phyloP scores from a whole-genome alignment of 202 grass and related monocot genomes.

The Miscanthus sacchariflorus region DNA sequence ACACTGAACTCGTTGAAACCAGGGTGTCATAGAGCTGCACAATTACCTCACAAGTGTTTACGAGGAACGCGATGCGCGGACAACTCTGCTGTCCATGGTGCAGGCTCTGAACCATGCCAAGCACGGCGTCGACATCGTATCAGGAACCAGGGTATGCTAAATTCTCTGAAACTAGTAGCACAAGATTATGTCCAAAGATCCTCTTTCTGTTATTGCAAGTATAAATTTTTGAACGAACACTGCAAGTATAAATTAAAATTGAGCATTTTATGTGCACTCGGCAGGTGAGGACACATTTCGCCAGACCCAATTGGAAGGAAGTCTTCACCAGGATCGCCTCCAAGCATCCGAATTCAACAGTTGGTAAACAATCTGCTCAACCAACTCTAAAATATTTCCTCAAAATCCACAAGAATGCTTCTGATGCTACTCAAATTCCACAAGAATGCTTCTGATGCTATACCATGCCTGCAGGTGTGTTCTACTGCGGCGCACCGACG shows the following conservation, averaged over 20 bases:
- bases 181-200: not conserved
- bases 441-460: not conserved
- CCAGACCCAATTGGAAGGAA: constrained; percentile 97
- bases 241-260: not conserved
- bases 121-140: constrained; percentile 93
- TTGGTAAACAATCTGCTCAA: constrained; percentile 61
- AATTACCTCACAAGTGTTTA: constrained; percentile 98
- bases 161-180: not conserved
- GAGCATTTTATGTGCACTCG: constrained; percentile 1
- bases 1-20: constrained; percentile 34
- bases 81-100: constrained; percentile 97
- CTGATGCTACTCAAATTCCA: constrained; percentile 2
- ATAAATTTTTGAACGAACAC: not conserved
- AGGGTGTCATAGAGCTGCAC: constrained; percentile 98
- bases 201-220: not conserved
- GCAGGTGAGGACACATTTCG: constrained; percentile 99
- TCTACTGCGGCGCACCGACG: constrained; percentile 91
- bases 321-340: constrained; percentile 88
- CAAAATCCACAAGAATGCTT: constrained; percentile 9
- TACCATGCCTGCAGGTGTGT: constrained; percentile 66
- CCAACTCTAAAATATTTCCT: not conserved
- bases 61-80: constrained; percentile 95
- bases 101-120: constrained; percentile 99
- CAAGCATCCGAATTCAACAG: constrained; percentile 85
- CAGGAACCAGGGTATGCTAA: constrained; percentile 83